Base-by-base conservation (phyloP, 1,284 basidiomycete genomes). In the Agroathelia rolfsii region DNA sequence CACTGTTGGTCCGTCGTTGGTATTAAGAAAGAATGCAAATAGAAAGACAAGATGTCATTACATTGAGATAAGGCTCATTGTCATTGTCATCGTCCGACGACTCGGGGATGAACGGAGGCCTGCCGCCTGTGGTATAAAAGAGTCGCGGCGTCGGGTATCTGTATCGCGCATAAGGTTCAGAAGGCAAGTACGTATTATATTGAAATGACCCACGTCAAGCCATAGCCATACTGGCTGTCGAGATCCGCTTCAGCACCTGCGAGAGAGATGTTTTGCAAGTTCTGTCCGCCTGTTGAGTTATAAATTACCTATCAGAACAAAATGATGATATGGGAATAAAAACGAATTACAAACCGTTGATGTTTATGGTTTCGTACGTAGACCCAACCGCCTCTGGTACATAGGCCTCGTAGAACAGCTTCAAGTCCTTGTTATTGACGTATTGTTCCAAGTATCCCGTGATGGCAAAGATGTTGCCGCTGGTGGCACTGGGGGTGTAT, bases 181-280 rank as follows among this genome's bases (percentile, higher is more conserved):
- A 7, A 16, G 14, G 12, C 10, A 37, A 12, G 11, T 30, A 36
- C 29, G 15, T 26, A 56, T 39, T 33, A 28, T 51, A 35, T 63
- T 62, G 28, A 64, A 66, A 42, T 63, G 2, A 77, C 76, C 58
- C 59, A 64, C 1, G 74, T 61, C 17, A 81, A 39, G 15, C 78
- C 79, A 41, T 70, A 76, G 1, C 65, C 77, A 56, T 69, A 80
- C 49, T 76, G 79, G 5, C 60, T 66, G 50, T 82, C 85, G 39
- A 88, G 55, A 45, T 83, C 67, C 9, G 82, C 83, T 52, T 88
- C 84, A 4, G 46, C 50, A 1, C 79, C 81, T 8, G 79, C 71
- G 12, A 57, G 55, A 1, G 51, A 47, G 11, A 57, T 40, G 21
- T 47, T 71, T 51, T 88, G 83, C 39, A 65, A 61, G 45, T 86